Base-by-base conservation (phyloP, 2,329 filamentous ascomycete species). In the Ampelomyces quisqualis region DNA sequence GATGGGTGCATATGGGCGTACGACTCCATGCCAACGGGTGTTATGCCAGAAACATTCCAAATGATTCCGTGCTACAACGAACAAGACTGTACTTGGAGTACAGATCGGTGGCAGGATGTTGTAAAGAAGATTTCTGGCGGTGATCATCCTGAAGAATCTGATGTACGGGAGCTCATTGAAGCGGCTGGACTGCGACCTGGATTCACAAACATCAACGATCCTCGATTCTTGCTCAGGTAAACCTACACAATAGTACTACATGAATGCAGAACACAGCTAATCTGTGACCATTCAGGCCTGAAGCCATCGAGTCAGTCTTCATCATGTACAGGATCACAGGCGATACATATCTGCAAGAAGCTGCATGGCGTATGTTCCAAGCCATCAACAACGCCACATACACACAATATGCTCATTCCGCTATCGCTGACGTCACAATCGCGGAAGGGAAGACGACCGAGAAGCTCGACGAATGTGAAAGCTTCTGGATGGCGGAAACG, bases 301-400 rank as follows among this genome's bases (percentile, higher is more conserved):
- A 95, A 72, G 88, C 87, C 1, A 90, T 95, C 55, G 89, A 95
- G 60, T 89, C 85, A 1, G 82, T 94, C 10, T 94, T 89, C 78
- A 87, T 90, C 70, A 84, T 94, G 75, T 93, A 94, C 71, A 86
- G 90, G 61, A 88, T 94, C 68, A 94, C 88, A 0, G 90, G 88
- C 33, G 85, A 93, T 50, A 70, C 76, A 1, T 67, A 70, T 4
- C 89, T 88, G 77, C 84, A 85, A 63, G 88, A 94, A 19, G 84
- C 85, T 52, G 90, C 88, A 11, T 95, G 90, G 90, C 73, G 75
- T 34, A 94, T 95, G 88, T 95, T 89, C 64, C 71, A 82, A 49
- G 76, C 85, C 14, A 81, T 93, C 35, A 75, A 85, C 40, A 76
- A 76, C 22, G 76, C 81, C 21, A 90, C 88, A 2, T 72, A 74